Evolutionary conservation across 805 yeast genomes (phyloP).

Genomic region (Candida michaelii): DNA sequence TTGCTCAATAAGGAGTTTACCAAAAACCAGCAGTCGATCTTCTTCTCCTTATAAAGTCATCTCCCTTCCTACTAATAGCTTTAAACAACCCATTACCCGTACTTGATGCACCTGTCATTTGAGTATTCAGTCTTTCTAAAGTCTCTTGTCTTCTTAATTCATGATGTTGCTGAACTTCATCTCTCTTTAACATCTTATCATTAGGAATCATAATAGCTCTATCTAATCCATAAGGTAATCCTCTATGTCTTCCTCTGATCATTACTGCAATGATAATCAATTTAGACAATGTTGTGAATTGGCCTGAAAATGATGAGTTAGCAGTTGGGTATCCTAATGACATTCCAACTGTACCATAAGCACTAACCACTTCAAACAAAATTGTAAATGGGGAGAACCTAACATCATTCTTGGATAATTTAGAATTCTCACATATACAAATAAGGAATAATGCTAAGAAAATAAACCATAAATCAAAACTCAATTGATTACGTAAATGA

Average conservation of each 20-base stretch:
- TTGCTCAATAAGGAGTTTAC: no score
- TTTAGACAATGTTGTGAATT: constrained; percentile 73
- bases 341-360: constrained; percentile 95
- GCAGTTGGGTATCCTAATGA: constrained; percentile 78
- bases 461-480: constrained; percentile 93
- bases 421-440: constrained; percentile 79
- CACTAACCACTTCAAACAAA: constrained; percentile 87
- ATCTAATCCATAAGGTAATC: constrained; percentile 88
- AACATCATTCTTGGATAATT: constrained; percentile 43
- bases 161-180: constrained; percentile 57
- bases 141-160: constrained; percentile 34
- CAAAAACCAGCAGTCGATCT: constrained; percentile 1
- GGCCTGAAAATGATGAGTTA: constrained; percentile 68
- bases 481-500: constrained; percentile 87
- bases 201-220: constrained; percentile 89
- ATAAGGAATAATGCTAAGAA: constrained; percentile 82
- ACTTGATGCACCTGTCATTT: constrained; percentile 7
- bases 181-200: constrained; percentile 61
- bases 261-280: constrained; percentile 84
- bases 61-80: constrained; percentile 15
- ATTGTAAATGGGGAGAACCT: constrained; percentile 68
- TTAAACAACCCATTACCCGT: constrained; percentile 12
- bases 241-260: constrained; percentile 96
- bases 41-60: constrained; percentile 11
- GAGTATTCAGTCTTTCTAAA: constrained; percentile 21